Evolutionary conservation across 805 yeast genomes (phyloP).

Genomic region (Candida ponderosae): DNA sequence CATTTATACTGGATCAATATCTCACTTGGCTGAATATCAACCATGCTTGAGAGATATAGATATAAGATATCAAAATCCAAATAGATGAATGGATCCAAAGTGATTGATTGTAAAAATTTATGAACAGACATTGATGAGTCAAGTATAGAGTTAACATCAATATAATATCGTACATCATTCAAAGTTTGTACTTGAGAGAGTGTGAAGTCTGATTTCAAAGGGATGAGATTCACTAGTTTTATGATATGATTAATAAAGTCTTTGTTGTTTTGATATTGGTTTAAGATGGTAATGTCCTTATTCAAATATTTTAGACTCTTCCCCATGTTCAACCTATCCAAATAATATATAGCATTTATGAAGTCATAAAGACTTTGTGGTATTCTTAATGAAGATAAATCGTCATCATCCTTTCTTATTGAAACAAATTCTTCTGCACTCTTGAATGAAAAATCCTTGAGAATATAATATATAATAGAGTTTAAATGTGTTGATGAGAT

Average conservation of each 20-base stretch:
- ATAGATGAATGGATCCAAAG: slow-evolving; percentile 5
- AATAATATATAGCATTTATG: slow-evolving; percentile 15
- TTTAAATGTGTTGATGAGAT: slow-evolving; percentile 6
- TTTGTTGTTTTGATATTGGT: slow-evolving; percentile 2
- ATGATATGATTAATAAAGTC: slow-evolving; percentile 12
- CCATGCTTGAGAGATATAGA: slow-evolving; percentile 13
- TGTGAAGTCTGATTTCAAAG: slow-evolving; percentile 10
- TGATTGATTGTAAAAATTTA: slow-evolving; percentile 9
- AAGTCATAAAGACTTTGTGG: slow-evolving; percentile 8
- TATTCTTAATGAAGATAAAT: background rate
- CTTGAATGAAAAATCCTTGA: slow-evolving; percentile 15
- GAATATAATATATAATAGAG: slow-evolving; percentile 14
- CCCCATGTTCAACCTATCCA: slow-evolving; percentile 18
- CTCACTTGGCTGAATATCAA: slow-evolving; percentile 9
- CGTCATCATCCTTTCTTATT: too few relatives aligned
- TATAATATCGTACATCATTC: slow-evolving; percentile 5
- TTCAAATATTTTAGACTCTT: slow-evolving; percentile 7
- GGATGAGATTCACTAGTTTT: slow-evolving; percentile 16
- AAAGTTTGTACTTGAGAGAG: slow-evolving; percentile 2
- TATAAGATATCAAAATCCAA: slow-evolving; percentile 12
- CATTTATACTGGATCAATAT: slow-evolving; percentile 1
- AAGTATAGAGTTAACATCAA: slow-evolving; percentile 7
- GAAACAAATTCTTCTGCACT: slow-evolving; percentile 12
- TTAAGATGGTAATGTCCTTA: slow-evolving; percentile 5
- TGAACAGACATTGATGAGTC: slow-evolving; percentile 15